Percentiles rank a stretch among this genome's conserved stretches.
Evolutionary conservation across 2,329 filamentous ascomycete genomes (phyloP).

Genomic region (Zasmidium citrigriseum): DNA sequence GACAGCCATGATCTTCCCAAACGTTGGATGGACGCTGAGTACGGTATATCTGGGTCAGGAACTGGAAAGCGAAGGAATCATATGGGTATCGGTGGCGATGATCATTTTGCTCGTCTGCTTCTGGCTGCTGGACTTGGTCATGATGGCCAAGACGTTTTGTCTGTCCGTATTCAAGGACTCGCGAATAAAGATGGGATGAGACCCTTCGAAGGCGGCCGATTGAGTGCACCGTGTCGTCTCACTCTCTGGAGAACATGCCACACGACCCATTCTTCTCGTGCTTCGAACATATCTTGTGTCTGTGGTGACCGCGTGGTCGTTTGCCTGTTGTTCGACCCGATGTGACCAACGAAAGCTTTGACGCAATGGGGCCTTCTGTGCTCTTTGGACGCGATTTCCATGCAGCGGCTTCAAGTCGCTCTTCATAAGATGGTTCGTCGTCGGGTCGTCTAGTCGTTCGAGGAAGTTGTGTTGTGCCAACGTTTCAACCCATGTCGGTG

Average conservation of each 20-base stretch:
- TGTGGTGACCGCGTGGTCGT: no score
- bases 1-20: slow-evolving; percentile 65
- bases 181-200: slow-evolving; percentile 18
- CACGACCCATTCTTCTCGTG: background rate
- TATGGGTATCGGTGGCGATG: slow-evolving; percentile 58
- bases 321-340: no score
- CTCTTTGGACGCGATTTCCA: no score
- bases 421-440: no score
- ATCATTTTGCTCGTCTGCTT: slow-evolving; percentile 57
- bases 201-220: no score
- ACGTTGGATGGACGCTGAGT: slow-evolving; percentile 63
- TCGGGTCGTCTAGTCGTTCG: no score
- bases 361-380: no score
- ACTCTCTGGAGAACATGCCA: background rate
- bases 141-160: slow-evolving; percentile 54
- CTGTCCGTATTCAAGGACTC: slow-evolving; percentile 29
- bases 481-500: slow-evolving; percentile 49
- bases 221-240: no score
- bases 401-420: no score
- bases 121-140: slow-evolving; percentile 55
- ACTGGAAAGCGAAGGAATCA: slow-evolving; percentile 54
- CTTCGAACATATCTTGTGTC: background rate
- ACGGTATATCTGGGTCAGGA: slow-evolving; percentile 57
- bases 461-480: no score
- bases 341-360: no score